These are phyloP conservation scores for Thermothelomyces thermophilus DNA, from an alignment of 2,329 filamentous ascomycete genomes.

Conservation along the genomic window DNA sequence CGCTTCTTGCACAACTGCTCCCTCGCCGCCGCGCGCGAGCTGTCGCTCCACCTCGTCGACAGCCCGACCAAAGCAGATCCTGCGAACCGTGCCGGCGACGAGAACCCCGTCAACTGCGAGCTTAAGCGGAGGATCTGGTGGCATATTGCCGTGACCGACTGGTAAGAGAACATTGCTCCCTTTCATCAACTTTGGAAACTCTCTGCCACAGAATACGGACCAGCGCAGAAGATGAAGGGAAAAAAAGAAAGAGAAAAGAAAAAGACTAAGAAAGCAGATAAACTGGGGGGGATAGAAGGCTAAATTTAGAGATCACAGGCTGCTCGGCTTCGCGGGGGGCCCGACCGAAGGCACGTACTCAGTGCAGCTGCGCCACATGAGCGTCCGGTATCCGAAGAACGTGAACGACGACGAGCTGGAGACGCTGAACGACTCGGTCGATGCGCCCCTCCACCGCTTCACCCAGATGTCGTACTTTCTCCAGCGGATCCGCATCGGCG, in stretches of 20 bases:
- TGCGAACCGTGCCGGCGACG: too few species aligned
- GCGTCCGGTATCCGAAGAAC: conserved; percentile 4
- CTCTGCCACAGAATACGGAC: too few species aligned
- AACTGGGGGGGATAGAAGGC: too few species aligned
- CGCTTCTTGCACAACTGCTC: background rate
- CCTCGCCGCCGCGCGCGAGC: background rate
- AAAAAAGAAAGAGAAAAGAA: too few species aligned
- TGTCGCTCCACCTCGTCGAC: conserved; percentile 3
- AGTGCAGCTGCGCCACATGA: background rate
- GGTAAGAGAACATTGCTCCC: conserved; percentile 3
- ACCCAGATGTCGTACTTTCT: conserved; percentile 6
- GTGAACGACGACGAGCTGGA: conserved; percentile 6
- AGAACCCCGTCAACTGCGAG: background rate
- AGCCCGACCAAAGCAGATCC: conserved; percentile 1
- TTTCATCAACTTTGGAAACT: too few species aligned
- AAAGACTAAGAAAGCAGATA: too few species aligned
- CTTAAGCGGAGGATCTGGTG: conserved; percentile 7
- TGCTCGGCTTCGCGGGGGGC: conserved; percentile 5
- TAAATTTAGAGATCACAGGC: too few species aligned
- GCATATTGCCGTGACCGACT: conserved; percentile 1
- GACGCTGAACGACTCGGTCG: background rate
- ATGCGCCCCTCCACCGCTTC: background rate
- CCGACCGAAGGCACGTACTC: conserved; percentile 5
- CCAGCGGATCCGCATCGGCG: conserved; percentile 3
- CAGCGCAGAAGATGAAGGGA: too few species aligned